These are phyloP conservation scores for Oldenlandia corymbosa DNA, from an alignment of 257 asterid genomes.

Conservation along the genomic window DNA sequence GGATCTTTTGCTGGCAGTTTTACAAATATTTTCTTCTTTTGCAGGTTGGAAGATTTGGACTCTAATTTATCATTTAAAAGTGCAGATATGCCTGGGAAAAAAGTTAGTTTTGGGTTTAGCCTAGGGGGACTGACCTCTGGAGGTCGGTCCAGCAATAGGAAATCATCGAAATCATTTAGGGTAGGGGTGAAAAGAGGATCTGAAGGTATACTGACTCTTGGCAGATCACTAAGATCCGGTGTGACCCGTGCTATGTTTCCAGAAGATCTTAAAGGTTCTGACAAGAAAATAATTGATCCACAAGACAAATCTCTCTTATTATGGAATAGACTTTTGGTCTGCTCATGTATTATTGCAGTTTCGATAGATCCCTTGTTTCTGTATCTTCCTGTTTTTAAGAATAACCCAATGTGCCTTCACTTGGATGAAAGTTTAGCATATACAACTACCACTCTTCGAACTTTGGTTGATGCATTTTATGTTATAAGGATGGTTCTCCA, in stretches of 20 bases:
- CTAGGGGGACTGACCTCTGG: conserved; percentile 49
- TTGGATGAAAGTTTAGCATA: conserved; percentile 62
- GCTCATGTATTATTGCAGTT: conserved; percentile 73
- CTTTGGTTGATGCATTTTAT: conserved; percentile 63
- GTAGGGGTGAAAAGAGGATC: conserved; percentile 69
- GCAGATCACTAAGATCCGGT: conserved; percentile 69
- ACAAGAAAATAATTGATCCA: conserved; percentile 74
- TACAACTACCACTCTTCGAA: conserved; percentile 63
- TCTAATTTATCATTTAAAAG: conserved; percentile 42
- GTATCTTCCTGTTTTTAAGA: conserved; percentile 74
- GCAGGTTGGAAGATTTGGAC: conserved; percentile 64
- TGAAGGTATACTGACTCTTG: conserved; percentile 75
- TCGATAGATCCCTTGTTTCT: conserved; percentile 89
- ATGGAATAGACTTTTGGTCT: conserved; percentile 80
- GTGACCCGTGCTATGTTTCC: conserved; percentile 85
- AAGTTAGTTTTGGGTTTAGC: conserved; percentile 47
- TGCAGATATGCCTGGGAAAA: conserved; percentile 70
- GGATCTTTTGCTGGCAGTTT: not conserved
- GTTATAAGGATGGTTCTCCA: conserved; percentile 69
- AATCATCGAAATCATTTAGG: conserved; percentile 49
- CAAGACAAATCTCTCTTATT: conserved; percentile 85
- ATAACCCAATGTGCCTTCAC: conserved; percentile 71
- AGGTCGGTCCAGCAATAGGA: conserved; percentile 29
- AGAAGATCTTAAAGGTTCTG: conserved; percentile 79
- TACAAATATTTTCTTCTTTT: conserved; percentile 11